A percentile compares a stretch with the other conserved stretches of the same genome.
phyloP scores from a whole-genome alignment of 352 stramenopile species.

The Globisporangium perplexum region DNA sequence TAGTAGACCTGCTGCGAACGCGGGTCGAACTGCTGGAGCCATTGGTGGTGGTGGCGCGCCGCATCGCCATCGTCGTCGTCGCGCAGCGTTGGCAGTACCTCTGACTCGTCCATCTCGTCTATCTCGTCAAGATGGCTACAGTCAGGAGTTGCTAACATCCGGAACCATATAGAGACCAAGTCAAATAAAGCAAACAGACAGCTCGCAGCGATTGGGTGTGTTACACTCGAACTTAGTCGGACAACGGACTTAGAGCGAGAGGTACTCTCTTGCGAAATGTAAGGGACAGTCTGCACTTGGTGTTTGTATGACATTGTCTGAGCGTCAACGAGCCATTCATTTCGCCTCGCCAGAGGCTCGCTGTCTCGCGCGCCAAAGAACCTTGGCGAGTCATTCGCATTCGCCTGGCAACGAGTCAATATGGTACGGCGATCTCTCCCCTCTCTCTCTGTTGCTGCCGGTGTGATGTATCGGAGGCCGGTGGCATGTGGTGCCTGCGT shows the following conservation, averaged over 20 bases:
- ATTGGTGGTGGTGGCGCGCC: slow-evolving; percentile 8
- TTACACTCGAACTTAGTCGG: too few relatives aligned
- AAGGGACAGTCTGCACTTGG: slow-evolving; percentile 21
- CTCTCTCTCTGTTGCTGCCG: slow-evolving; percentile 2
- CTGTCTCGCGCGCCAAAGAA: slow-evolving; percentile 19
- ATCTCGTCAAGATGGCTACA: too few relatives aligned
- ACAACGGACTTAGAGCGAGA: neutral
- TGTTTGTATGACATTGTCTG: slow-evolving; percentile 35
- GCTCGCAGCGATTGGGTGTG: too few relatives aligned
- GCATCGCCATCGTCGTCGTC: neutral
- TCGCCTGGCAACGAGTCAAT: slow-evolving; percentile 88
- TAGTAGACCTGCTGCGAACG: slow-evolving; percentile 31
- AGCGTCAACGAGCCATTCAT: slow-evolving; percentile 83
- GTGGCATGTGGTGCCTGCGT: neutral
- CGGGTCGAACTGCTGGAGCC: slow-evolving; percentile 49
- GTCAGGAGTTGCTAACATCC: too few relatives aligned
- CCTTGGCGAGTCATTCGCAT: slow-evolving; percentile 56
- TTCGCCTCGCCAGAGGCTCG: slow-evolving; percentile 26
- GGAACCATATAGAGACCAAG: too few relatives aligned
- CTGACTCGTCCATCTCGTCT: too few relatives aligned
- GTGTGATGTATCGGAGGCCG: neutral
- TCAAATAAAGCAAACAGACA: too few relatives aligned
- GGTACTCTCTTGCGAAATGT: slow-evolving; percentile 25
- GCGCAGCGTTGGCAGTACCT: too few relatives aligned
- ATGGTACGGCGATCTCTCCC: slow-evolving; percentile 53